Percentiles rank a stretch among this genome's conserved stretches.
Conservation (phyloP, 805 yeast species). For the Metschnikowia cubensis region DNA sequence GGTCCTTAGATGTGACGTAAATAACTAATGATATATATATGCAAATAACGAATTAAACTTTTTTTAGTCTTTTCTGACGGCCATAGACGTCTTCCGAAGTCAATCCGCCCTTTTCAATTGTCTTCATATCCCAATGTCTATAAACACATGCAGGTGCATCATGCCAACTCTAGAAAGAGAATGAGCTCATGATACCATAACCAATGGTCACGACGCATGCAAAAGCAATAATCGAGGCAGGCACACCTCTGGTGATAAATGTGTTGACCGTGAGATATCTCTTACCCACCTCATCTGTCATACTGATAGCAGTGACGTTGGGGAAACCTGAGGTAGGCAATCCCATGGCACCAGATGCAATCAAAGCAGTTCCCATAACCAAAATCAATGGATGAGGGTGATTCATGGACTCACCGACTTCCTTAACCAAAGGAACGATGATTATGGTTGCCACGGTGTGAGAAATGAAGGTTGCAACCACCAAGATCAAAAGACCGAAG, state of each 20-base stretch:
- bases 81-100: background rate
- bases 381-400: constrained; percentile 37
- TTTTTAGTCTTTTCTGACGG: background rate
- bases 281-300: constrained; percentile 41
- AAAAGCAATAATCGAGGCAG: constrained; percentile 37
- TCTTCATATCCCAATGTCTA: background rate
- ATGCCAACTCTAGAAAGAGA: constrained; percentile 7
- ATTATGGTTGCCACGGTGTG: constrained; percentile 44
- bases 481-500: constrained; percentile 47
- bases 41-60: background rate
- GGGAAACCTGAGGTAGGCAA: constrained; percentile 45
- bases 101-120: background rate
- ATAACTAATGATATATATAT: constrained; percentile 2
- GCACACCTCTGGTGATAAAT: constrained; percentile 41
- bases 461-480: constrained; percentile 41
- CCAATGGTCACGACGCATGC: constrained; percentile 34
- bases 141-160: background rate
- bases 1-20: constrained; percentile 18
- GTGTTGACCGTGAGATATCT: constrained; percentile 39
- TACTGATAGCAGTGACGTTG: constrained; percentile 41
- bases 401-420: constrained; percentile 36
- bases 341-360: constrained; percentile 44
- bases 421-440: constrained; percentile 39
- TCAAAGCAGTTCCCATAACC: constrained; percentile 40
- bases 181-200: constrained; percentile 34